A percentile compares a stretch with the other conserved stretches of the same genome.
Evolutionary conservation across 2,329 filamentous ascomycete genomes (phyloP).

Genomic region (Aspergillaceae sp.): DNA sequence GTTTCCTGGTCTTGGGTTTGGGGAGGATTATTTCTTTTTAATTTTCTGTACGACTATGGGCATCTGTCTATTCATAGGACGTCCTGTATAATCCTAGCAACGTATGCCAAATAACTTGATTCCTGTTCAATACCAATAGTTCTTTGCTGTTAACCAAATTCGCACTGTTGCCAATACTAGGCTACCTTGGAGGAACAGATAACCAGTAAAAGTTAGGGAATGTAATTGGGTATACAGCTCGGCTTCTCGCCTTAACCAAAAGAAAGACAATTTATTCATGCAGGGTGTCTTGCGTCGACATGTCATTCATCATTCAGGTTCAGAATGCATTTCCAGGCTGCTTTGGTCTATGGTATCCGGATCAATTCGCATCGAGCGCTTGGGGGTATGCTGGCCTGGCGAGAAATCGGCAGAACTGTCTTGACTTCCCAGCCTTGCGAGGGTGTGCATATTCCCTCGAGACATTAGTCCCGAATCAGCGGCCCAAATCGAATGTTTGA

Average conservation of each 20-base stretch:
- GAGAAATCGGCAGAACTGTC: not conserved
- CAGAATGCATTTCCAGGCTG: slow-evolving; percentile 18
- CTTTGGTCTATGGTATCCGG: slow-evolving; percentile 17
- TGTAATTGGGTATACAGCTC: not conserved
- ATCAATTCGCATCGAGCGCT: slow-evolving; percentile 6
- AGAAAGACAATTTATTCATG: not conserved
- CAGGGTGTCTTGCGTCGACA: slow-evolving; percentile 3
- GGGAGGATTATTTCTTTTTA: slow-evolving; percentile 23
- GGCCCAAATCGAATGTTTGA: not conserved
- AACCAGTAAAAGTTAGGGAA: no score
- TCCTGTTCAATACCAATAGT: no score
- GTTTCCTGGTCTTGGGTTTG: slow-evolving; percentile 14
- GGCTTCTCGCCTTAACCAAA: not conserved
- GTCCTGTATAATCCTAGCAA: not conserved
- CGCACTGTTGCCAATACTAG: no score
- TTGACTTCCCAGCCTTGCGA: not conserved
- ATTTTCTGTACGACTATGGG: slow-evolving; percentile 5
- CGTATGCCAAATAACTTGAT: not conserved
- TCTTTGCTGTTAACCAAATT: no score
- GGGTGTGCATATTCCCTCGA: not conserved
- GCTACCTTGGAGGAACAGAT: no score
- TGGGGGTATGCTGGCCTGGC: not conserved
- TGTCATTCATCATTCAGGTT: slow-evolving; percentile 10
- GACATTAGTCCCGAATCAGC: no score
- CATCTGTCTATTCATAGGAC: not conserved